Conservation (phyloP, 345 rosid species). For the Limnanthes douglasii region DNA sequence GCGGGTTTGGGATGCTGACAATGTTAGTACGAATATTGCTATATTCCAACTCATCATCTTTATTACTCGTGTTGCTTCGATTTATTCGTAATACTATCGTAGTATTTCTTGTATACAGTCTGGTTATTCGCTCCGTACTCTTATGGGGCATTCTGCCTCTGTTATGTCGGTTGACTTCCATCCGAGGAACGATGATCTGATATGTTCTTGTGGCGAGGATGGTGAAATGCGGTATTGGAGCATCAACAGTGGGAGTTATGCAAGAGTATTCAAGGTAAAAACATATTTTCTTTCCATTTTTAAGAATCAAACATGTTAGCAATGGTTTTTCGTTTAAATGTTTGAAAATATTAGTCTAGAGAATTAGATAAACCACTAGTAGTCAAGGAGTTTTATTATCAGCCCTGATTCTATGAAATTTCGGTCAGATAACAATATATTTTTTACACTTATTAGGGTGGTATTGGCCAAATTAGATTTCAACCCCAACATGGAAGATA, state of each 20-base stretch:
- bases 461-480: slow-evolving; percentile 70
- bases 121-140: slow-evolving; percentile 65
- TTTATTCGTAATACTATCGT: slow-evolving; percentile 2
- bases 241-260: slow-evolving; percentile 63
- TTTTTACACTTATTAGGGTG: slow-evolving; percentile 36
- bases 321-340: no score
- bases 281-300: background rate
- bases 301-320: no score
- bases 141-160: slow-evolving; percentile 60
- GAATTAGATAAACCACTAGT: no score
- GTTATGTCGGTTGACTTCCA: slow-evolving; percentile 90
- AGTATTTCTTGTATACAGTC: slow-evolving; percentile 38
- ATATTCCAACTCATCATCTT: slow-evolving; percentile 3
- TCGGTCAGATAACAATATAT: no score
- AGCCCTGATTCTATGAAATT: no score
- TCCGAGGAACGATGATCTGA: slow-evolving; percentile 75
- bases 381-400: no score
- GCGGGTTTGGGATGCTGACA: slow-evolving; percentile 98
- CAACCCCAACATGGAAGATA: slow-evolving; percentile 83
- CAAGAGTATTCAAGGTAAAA: slow-evolving; percentile 68
- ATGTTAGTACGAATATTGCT: slow-evolving; percentile 27
- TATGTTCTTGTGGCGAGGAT: slow-evolving; percentile 86
- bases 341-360: no score
- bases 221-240: slow-evolving; percentile 97
- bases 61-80: slow-evolving; percentile 3